Evolutionary conservation across 2,329 filamentous ascomycete genomes (phyloP).

Genomic region (Colletotrichum endophyticum): DNA sequence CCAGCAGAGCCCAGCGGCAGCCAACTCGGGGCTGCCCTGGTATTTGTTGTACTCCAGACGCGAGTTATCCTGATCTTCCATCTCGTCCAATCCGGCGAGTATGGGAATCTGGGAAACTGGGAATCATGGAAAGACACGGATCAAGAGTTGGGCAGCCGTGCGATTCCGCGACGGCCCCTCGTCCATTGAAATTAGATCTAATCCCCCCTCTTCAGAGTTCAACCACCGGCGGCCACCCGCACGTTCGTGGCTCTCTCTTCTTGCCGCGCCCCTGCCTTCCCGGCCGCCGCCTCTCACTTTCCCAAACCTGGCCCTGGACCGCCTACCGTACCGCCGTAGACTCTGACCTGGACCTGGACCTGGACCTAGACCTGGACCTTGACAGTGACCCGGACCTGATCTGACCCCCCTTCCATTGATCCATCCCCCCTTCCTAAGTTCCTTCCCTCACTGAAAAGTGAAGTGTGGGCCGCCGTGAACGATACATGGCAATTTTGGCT

Average conservation of each 20-base stretch:
- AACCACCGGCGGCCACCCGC: neutral
- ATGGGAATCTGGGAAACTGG: neutral
- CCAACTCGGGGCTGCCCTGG: neutral
- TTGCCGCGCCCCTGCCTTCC: neutral
- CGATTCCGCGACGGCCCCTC: slow-evolving; percentile 7
- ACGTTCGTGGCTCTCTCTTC: neutral
- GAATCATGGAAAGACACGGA: neutral
- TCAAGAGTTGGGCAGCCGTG: neutral
- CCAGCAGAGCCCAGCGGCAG: neutral
- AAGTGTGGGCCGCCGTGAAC: slow-evolving; percentile 7
- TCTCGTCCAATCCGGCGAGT: neutral
- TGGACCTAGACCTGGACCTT: slow-evolving; percentile 1
- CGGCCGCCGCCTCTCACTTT: neutral
- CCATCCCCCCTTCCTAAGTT: neutral
- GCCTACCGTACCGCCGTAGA: neutral
- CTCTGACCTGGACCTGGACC: neutral
- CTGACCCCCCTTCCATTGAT: neutral
- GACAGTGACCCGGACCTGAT: slow-evolving; percentile 8
- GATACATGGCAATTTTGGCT: neutral
- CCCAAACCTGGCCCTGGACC: neutral
- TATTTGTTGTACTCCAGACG: neutral
- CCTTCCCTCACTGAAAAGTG: neutral
- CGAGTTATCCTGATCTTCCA: neutral
- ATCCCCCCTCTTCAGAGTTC: neutral
- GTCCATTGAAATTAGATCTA: slow-evolving; percentile 16